Percentiles rank a stretch among this genome's conserved stretches.
Evolutionary conservation across 75 land plant species (phyloP).

Genomic region (Pseudotsuga menziesii): DNA sequence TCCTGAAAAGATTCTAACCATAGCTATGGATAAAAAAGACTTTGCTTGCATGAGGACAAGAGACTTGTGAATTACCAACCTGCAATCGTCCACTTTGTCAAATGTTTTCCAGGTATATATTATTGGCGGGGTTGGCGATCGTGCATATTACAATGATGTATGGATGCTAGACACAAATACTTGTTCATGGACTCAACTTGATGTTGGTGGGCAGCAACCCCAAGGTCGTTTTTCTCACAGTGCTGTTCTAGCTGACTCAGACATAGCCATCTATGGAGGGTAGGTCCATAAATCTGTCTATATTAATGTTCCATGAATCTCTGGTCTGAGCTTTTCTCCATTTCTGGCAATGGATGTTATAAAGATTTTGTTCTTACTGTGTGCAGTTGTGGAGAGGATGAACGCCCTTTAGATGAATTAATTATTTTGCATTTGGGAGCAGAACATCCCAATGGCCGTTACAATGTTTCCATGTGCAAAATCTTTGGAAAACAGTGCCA

Average conservation of each 20-base stretch:
- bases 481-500: slow-evolving; percentile 28
- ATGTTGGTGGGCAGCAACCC: slow-evolving; percentile 45
- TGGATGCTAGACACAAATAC: slow-evolving; percentile 55
- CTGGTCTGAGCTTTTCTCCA: neutral
- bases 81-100: neutral
- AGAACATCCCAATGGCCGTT: slow-evolving; percentile 24
- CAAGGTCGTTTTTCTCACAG: slow-evolving; percentile 76
- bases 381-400: slow-evolving; percentile 78
- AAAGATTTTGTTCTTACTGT: neutral
- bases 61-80: no score
- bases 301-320: no score
- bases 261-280: slow-evolving; percentile 76
- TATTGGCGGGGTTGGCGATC: slow-evolving; percentile 74
- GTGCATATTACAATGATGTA: slow-evolving; percentile 62
- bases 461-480: slow-evolving; percentile 41
- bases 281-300: slow-evolving; percentile 8
- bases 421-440: slow-evolving; percentile 52
- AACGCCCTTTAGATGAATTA: slow-evolving; percentile 63
- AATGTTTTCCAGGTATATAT: slow-evolving; percentile 44
- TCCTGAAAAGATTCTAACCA: no score
- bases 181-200: slow-evolving; percentile 52
- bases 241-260: slow-evolving; percentile 42
- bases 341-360: neutral
- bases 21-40: no score
- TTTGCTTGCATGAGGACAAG: no score